Base-by-base conservation (phyloP, 2,329 filamentous ascomycete species). In the Claviceps pazoutovae region DNA sequence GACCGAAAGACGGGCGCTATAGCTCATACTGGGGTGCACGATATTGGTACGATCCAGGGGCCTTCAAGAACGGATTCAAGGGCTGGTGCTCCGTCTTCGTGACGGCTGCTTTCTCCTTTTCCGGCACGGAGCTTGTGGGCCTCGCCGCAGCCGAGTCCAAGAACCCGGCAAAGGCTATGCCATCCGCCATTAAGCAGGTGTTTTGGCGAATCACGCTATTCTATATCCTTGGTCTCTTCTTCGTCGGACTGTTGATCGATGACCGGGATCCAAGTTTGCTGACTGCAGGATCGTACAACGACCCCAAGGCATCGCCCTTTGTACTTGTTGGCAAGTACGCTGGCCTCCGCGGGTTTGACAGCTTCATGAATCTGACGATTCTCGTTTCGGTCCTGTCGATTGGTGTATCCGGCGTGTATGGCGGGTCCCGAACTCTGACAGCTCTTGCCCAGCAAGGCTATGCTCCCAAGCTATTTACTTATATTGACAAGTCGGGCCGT, bases 101-200 rank as follows among this genome's bases (percentile, higher is more conserved):
- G 48, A 86, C 80, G 1, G 83, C 84, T 3, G 83, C 84, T 4
- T 88, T 88, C 60, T 71, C 84, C 21, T 88, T 87, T 61, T 78
- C 80, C 16, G 84, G 84, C 14, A 87, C 84, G 0, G 84, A 88
- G 61, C 71, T 86, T 2, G 83, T 88, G 9, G 51, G 54, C 30
- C 54, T 55, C 16, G 54, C 54, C 4, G 54, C 54, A 5, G 54
- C 54, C 13, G 85, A 89, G 65, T 79, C 84, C 0, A 67, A 70
- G 9, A 86, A 87, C 61, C 85, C 85, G 0, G 75, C 79, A 52
- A 82, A 86, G 61, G 79, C 83, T 0, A 75, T 95, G 1, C 89
- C 89, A 0, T 82, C 80, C 1, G 89, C 89, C 5, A 83, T 91
- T 60, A 94, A 93, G 70, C 88, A 94, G 63, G 86, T 78, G 36